A percentile compares a stretch with the other conserved stretches of the same genome.
Conservation (phyloP, 192 early-diverging fungal species). For the Paraglomus brasilianum region DNA sequence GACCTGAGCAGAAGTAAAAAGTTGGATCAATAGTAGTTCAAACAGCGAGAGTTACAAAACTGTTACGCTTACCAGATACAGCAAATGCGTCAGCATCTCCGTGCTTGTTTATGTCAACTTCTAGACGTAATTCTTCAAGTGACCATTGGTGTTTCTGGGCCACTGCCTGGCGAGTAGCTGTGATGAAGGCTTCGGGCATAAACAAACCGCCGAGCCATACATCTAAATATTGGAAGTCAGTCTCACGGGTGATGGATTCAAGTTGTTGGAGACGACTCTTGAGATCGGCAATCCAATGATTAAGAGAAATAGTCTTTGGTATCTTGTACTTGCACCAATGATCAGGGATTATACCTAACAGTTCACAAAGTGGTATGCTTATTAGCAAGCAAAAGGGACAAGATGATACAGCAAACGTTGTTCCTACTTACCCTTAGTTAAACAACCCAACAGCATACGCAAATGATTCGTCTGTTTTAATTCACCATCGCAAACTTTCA, state of each 20-base stretch:
- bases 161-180: constrained; percentile 83
- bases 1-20: constrained; percentile 24
- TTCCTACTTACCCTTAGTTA: constrained; percentile 56
- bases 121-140: constrained; percentile 75
- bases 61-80: not conserved
- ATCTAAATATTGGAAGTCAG: constrained; percentile 34
- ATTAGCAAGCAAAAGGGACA: no score
- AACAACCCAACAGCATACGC: constrained; percentile 64
- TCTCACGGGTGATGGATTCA: constrained; percentile 45
- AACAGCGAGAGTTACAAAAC: not conserved
- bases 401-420: no score
- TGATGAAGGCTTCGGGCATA: constrained; percentile 88
- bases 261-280: constrained; percentile 67
- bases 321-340: constrained; percentile 73
- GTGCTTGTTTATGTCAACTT: constrained; percentile 38
- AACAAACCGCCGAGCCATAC: constrained; percentile 90
- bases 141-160: constrained; percentile 76
- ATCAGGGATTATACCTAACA: constrained; percentile 52
- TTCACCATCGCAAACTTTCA: constrained; percentile 70
- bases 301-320: constrained; percentile 54
- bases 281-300: constrained; percentile 75
- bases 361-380: not conserved
- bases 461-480: constrained; percentile 86
- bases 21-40: not conserved
- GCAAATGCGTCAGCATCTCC: constrained; percentile 26